Evolutionary conservation across 2,329 filamentous ascomycete species (phyloP).

Genomic region (Colletotrichum spinosum): DNA sequence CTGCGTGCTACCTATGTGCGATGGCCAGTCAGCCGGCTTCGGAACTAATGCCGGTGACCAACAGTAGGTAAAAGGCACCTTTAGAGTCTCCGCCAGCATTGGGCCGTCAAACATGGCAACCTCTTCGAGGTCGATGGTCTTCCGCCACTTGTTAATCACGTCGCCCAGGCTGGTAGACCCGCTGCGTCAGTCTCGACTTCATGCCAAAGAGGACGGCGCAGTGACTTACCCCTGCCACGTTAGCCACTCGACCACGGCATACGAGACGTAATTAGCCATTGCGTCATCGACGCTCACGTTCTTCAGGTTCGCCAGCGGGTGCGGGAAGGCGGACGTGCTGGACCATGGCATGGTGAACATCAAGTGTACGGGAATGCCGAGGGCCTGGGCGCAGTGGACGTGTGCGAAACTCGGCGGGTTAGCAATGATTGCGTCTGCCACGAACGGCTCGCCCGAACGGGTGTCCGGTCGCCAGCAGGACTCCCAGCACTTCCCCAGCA

Average conservation of each 20-base stretch:
- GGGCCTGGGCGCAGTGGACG: slow-evolving; percentile 55
- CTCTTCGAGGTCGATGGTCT: slow-evolving; percentile 72
- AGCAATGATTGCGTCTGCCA: slow-evolving; percentile 59
- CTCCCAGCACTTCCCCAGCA: slow-evolving; percentile 40
- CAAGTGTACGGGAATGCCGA: slow-evolving; percentile 55
- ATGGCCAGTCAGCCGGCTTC: slow-evolving; percentile 74
- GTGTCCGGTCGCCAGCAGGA: slow-evolving; percentile 38
- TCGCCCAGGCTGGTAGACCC: slow-evolving; percentile 28
- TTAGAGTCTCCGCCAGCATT: slow-evolving; percentile 73
- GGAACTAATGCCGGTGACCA: slow-evolving; percentile 78
- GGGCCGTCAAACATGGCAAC: slow-evolving; percentile 78
- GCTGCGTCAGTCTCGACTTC: background rate
- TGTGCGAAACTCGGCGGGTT: slow-evolving; percentile 59
- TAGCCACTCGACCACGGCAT: slow-evolving; percentile 77
- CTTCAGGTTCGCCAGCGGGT: slow-evolving; percentile 78
- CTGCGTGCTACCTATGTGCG: slow-evolving; percentile 61
- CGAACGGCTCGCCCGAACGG: slow-evolving; percentile 47
- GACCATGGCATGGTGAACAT: slow-evolving; percentile 77
- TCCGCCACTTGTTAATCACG: slow-evolving; percentile 56
- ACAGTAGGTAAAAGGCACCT: slow-evolving; percentile 81
- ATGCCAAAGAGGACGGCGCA: background rate
- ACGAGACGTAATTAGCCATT: slow-evolving; percentile 75
- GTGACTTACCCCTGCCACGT: slow-evolving; percentile 72
- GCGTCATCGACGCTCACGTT: slow-evolving; percentile 63
- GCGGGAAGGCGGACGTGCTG: slow-evolving; percentile 76